These are phyloP conservation scores for Gracilaria gracilis DNA, from an alignment of 23 red algal genomes.

Conservation along the genomic window DNA sequence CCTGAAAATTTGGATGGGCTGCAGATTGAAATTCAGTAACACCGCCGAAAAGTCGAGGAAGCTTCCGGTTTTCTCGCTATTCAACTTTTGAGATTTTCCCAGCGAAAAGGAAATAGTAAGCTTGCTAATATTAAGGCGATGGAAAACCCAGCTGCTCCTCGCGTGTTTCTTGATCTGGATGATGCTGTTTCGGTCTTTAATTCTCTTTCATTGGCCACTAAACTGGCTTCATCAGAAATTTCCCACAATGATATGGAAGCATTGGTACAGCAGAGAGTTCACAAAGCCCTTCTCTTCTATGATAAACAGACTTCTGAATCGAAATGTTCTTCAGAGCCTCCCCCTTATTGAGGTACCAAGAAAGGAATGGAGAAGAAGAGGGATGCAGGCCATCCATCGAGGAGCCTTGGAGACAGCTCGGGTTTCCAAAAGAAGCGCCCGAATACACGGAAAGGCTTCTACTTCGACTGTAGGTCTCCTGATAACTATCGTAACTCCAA, in stretches of 20 bases:
- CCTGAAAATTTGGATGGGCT: not conserved
- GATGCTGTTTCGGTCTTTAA: constrained; percentile 31
- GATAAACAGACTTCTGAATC: not conserved
- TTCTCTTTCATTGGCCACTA: constrained; percentile 6
- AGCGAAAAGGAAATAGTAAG: not conserved
- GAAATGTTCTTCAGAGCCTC: too few relatives aligned
- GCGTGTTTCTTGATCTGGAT: not conserved
- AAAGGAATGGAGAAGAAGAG: not conserved
- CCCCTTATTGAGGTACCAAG: too few relatives aligned
- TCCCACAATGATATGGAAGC: constrained; percentile 12
- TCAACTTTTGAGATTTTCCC: not conserved
- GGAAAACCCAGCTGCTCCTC: not conserved
- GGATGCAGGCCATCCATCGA: not conserved
- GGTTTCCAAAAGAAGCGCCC: not conserved
- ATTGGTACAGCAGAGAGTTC: not conserved
- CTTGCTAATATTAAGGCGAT: not conserved
- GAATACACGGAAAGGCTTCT: not conserved
- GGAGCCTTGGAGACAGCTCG: not conserved
- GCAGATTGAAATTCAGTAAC: not conserved
- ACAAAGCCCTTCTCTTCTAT: not conserved
- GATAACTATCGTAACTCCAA: not conserved
- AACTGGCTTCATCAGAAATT: not conserved
- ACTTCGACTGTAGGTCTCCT: not conserved
- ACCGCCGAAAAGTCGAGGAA: not conserved
- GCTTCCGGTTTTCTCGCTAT: not conserved